Evolutionary conservation across 768 basidiomycete genomes (phyloP), one percentile per base, ranked within the genome.

Genomic region (Phaffia tasmanica): DNA sequence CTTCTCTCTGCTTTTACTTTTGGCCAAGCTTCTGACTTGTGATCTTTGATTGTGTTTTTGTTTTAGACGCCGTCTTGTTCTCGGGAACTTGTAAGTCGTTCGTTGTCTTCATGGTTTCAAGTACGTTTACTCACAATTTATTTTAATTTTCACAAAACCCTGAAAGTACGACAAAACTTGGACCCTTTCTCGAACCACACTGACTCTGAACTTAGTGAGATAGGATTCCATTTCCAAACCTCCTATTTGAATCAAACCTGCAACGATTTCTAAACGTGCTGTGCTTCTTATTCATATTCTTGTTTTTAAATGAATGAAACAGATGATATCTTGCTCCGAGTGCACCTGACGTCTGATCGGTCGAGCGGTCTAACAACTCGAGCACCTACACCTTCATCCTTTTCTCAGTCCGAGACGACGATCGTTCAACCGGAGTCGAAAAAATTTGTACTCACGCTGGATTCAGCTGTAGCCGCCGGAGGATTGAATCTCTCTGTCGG

Each of bases 141-240:
- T 16, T 9, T 54, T 16, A 9, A 9, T 5, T 29, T 54, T 54
- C 15, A 9, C 15, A 9, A 16, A 0, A 81, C 35, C 35, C 11
- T 11, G 11, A 42, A 4, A 42, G 35, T 89, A 3, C 79, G 83
- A 53, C 85, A 82, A 74, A 88, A 88, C 71, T 76, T 88, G 25
- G 86, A 88, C 70, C 86, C 86, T 0, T 80, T 86, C 67, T 79
- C 78, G 25, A 78, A 82, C 70, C 80, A 83, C 68, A 80, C 83
- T 0, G 78, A 82, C 49, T 78, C 80, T 61, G 86, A 86, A 71
- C 86, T 85, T 71, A 11, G 35, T 42, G 11, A 42, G 35, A 42
- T 11, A 42, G 11, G 35, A 42, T 42, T 5, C 11, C 35, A 42
- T 42, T 42, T 5, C 4, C 6, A 42, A 42, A 11, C 35, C 35